Evolutionary conservation across 2,329 filamentous ascomycete genomes (phyloP), one percentile per base, ranked within the genome.

Genomic region (Epichloe typhina): DNA sequence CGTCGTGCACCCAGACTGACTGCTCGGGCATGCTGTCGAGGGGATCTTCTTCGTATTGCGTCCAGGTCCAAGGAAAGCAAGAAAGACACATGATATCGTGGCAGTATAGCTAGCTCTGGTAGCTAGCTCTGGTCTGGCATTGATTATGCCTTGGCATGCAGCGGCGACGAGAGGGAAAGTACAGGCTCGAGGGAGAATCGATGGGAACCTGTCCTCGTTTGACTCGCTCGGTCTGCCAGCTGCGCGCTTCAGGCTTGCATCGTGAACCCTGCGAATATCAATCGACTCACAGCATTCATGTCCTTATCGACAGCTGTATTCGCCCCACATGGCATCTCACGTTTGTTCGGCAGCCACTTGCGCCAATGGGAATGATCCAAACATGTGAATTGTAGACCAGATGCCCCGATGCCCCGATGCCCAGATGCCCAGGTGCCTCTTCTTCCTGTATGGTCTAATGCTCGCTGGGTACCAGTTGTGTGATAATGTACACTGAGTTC

Each of bases 401-500:
- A 11, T 11, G 31, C 9, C 26, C 7, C 3, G 60, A 65, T 63
- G 63, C 65, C 65, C 21, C 5, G 21, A 21, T 21, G 21, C 21
- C 61, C 64, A 59, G 26, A 9, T 9, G 26, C 8, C 26, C 8
- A 31, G 60, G 64, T 63, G 63, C 65, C 65, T 55, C 58, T 57
- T 55, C 58, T 57, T 53, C 64, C 59, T 61, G 56, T 60, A 58
- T 66, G 64, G 68, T 72, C 69, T 72, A 72, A 70, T 71, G 67
- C 67, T 69, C 66, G 66, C 66, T 66, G 63, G 61, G 48, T 66
- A 60, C 65, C 66, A 59, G 61, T 62, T 66, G 64, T 66, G 64
- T 75, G 74, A 67, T 74, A 75, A 67, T 73, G 68, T 76, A 75
- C 72, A 76, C 61, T 67, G 51, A 65, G 62, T 64, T 68, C 66